phyloP scores from a whole-genome alignment of 257 asterid species.

The Fraxinus pennsylvanica region DNA sequence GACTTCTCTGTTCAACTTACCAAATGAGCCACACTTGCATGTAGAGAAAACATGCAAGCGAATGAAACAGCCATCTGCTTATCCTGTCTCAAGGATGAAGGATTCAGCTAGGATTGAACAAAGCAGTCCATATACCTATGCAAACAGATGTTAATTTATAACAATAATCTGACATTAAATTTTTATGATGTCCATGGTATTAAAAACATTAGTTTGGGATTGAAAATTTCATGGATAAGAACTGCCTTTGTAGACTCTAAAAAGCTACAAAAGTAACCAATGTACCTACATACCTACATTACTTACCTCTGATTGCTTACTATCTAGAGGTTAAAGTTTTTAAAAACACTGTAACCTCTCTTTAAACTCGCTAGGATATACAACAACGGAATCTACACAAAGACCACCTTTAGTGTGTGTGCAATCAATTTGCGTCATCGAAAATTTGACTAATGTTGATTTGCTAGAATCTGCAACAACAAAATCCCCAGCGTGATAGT shows the following conservation, averaged over 20 bases:
- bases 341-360: conserved; percentile 73
- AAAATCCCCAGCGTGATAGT: conserved; percentile 78
- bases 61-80: background rate
- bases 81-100: no score
- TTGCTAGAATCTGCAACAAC: conserved; percentile 36
- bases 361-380: conserved; percentile 55
- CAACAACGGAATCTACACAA: conserved; percentile 79
- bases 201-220: no score
- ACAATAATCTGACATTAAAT: no score
- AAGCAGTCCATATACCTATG: no score
- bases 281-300: background rate
- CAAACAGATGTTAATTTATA: no score
- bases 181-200: no score
- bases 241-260: background rate
- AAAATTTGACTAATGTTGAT: conserved; percentile 63
- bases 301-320: background rate
- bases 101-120: no score
- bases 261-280: background rate
- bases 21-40: background rate
- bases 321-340: conserved; percentile 26
- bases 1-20: background rate
- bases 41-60: background rate
- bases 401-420: conserved; percentile 93
- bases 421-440: conserved; percentile 94
- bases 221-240: background rate